Conservation (phyloP, 179 eudicot species). For the Corrigiola litoralis region DNA sequence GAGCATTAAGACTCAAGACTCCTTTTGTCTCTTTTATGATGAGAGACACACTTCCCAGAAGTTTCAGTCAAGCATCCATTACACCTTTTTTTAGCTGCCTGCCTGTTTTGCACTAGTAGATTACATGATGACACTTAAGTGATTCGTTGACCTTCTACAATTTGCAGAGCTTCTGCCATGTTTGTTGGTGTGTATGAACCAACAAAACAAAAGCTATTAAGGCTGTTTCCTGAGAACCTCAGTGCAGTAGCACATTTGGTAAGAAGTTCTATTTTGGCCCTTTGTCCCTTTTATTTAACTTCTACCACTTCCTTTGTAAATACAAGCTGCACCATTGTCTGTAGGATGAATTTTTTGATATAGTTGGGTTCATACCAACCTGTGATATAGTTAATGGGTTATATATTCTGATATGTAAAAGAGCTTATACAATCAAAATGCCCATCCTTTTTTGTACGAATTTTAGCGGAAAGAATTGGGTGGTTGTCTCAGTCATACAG, state of each 20-base stretch:
- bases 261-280: slow-evolving; percentile 20
- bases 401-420: too few species aligned
- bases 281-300: not conserved
- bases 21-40: not conserved
- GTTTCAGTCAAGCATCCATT: not conserved
- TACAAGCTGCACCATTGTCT: not conserved
- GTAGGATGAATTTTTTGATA: too few species aligned
- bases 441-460: too few species aligned
- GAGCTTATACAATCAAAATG: too few species aligned
- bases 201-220: slow-evolving; percentile 70
- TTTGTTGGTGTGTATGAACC: slow-evolving; percentile 98
- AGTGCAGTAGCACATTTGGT: slow-evolving; percentile 95
- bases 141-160: not conserved
- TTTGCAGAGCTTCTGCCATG: slow-evolving; percentile 82
- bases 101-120: not conserved
- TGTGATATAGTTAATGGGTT: too few species aligned
- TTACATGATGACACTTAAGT: not conserved
- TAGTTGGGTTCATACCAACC: too few species aligned
- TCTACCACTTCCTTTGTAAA: not conserved
- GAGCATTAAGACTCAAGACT: too few species aligned
- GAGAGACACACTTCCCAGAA: not conserved
- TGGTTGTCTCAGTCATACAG: too few species aligned
- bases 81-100: not conserved
- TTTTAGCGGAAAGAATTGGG: too few species aligned
- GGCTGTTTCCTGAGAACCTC: slow-evolving; percentile 72